Base-by-base conservation (phyloP, 75 land plant genomes). In the Isoetes taiwanensis region DNA sequence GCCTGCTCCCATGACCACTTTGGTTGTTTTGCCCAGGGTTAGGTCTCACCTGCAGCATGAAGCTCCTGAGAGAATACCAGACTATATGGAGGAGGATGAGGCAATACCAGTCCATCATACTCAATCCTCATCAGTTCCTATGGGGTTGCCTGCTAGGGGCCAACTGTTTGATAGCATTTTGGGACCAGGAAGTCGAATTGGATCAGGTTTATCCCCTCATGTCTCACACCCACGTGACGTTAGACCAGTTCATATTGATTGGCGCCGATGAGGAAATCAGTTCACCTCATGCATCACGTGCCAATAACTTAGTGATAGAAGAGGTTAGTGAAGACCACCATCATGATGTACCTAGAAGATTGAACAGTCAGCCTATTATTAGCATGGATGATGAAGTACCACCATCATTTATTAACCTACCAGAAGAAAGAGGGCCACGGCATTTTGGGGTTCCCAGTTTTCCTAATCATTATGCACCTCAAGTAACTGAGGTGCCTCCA, bases 191-290 rank as follows among this genome's bases (percentile, higher is more conserved):
- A 61, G 41, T 34, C 34, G 64, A 35, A 17, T 41, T 5, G 24
- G 28, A 14, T 54, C 28, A 2, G 54, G 29, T 50, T 39, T 20
- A 19, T 40, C 24, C 30, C 95, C 95, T 17, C 34, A 32, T 35
- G 90, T 84, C 24, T 63, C 82, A 2, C 80, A 78, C 59, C 90
- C 85, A 38, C 68, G 82, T 33, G 82, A 78, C 37, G 69, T 76
- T 23, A 75, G 95, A 35, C 62, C 66, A 34, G 72, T 88, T 5
- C 90, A 84, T 3, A 77, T 88, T 28, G 90, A 87, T 16, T 64
- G 80, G 3, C 90, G 59, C n/a, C 40, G 91, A 86, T 64, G 69
- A 65, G 1, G 4, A 33, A 53, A 66, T 54, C 63, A 32, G 50
- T 30, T 46, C 38, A 2, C 58, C 41, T 42, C 56, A 60, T 2